These are phyloP conservation scores for Anisodus tanguticus DNA, from an alignment of 257 asterid species.

Conservation along the genomic window DNA sequence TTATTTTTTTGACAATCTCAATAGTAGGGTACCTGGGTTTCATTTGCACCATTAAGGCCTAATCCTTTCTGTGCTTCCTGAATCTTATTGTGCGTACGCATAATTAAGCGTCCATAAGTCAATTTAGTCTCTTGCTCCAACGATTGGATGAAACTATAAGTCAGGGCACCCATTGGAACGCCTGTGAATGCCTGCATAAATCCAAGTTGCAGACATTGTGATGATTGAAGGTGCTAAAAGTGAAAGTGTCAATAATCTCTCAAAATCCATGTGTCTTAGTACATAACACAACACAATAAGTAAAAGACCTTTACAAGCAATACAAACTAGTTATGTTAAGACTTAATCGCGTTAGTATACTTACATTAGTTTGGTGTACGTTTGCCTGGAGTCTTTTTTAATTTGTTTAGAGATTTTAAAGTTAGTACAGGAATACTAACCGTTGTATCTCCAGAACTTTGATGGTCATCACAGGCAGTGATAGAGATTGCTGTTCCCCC, in stretches of 20 bases:
- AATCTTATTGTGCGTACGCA: slow-evolving; percentile 49
- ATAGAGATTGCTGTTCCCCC: slow-evolving; percentile 79
- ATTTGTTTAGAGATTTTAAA: neutral
- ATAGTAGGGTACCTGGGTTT: slow-evolving; percentile 14
- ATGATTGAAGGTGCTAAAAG: slow-evolving; percentile 11
- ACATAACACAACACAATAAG: neutral
- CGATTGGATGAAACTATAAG: slow-evolving; percentile 66
- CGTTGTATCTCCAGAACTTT: slow-evolving; percentile 80
- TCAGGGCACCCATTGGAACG: slow-evolving; percentile 62
- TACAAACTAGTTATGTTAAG: neutral
- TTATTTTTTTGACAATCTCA: neutral
- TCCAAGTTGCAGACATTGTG: neutral
- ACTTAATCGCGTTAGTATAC: neutral
- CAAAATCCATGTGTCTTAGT: neutral
- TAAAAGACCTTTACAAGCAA: neutral
- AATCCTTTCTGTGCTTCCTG: slow-evolving; percentile 36
- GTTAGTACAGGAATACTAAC: slow-evolving; percentile 41
- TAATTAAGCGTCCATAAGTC: slow-evolving; percentile 56
- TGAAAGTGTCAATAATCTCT: neutral
- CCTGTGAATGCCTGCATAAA: slow-evolving; percentile 61
- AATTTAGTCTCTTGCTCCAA: slow-evolving; percentile 54
- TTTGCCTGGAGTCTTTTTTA: neutral
- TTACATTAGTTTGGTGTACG: neutral
- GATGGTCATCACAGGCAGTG: slow-evolving; percentile 87
- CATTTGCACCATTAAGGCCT: slow-evolving; percentile 40